Evolutionary conservation across 169 alveolate genomes (phyloP).

Genomic region (Perkinsus olseni): DNA sequence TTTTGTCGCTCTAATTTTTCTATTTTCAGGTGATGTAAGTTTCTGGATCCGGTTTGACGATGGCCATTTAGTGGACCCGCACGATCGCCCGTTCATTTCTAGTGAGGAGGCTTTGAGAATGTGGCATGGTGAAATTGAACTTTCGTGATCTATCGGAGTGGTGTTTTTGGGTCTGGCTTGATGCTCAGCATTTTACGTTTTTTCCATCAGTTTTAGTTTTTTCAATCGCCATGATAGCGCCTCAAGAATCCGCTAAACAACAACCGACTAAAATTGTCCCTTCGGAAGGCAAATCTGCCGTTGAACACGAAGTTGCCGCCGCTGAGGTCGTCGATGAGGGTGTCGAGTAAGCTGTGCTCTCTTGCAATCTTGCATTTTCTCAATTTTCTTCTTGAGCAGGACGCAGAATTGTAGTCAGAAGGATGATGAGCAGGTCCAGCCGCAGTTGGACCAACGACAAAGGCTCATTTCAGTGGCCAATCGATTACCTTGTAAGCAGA

Average conservation of each 20-base stretch:
- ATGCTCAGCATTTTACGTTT: background rate
- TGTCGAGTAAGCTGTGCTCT: background rate
- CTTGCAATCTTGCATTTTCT: background rate
- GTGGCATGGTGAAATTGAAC: background rate
- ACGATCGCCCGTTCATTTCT: background rate
- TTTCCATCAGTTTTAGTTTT: background rate
- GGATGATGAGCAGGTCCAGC: background rate
- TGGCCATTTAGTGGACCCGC: background rate
- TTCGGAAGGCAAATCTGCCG: background rate
- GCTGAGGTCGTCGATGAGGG: background rate
- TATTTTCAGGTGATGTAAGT: background rate
- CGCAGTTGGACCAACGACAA: background rate
- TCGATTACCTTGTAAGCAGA: background rate
- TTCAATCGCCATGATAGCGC: background rate
- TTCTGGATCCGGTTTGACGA: background rate
- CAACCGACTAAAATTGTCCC: background rate
- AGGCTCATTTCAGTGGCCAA: background rate
- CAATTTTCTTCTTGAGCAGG: background rate
- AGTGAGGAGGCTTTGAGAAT: background rate
- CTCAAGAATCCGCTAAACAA: background rate
- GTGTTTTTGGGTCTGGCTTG: background rate
- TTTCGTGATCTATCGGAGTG: background rate
- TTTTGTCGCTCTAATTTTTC: no score
- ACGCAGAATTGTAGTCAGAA: background rate
- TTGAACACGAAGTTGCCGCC: background rate